Percentiles rank a stretch among this genome's conserved stretches.
Evolutionary conservation across 2,329 filamentous ascomycete genomes (phyloP).

Genomic region (Teratosphaeria pseudoeucalypti): DNA sequence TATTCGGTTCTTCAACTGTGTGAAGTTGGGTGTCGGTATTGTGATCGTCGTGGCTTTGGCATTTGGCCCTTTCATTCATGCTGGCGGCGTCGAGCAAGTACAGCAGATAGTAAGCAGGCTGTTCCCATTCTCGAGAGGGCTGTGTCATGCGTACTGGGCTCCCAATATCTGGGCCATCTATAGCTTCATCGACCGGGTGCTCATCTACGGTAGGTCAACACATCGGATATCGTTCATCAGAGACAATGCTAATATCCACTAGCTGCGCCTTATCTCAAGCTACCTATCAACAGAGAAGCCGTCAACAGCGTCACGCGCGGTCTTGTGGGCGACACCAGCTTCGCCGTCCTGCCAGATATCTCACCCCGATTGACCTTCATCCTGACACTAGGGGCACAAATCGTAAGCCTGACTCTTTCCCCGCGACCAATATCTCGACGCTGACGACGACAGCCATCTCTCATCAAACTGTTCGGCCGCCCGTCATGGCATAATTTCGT

Average conservation of each 20-base stretch:
- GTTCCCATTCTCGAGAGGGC: conserved; percentile 85
- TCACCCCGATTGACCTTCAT: conserved; percentile 69
- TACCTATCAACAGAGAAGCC: conserved; percentile 62
- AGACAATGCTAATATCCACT: conserved; percentile 25
- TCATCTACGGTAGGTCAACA: conserved; percentile 62
- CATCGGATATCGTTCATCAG: not conserved
- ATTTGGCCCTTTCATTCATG: conserved; percentile 77
- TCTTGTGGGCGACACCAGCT: conserved; percentile 84
- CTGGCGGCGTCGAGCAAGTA: conserved; percentile 58
- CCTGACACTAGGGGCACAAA: conserved; percentile 73
- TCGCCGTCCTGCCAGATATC: conserved; percentile 84
- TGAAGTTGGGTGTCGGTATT: conserved; percentile 73
- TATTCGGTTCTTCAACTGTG: conserved; percentile 64
- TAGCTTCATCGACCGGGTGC: conserved; percentile 72
- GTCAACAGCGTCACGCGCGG: conserved; percentile 85
- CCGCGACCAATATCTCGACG: conserved; percentile 3
- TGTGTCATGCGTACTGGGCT: conserved; percentile 98
- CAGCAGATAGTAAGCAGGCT: conserved; percentile 72
- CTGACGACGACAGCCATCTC: conserved; percentile 43
- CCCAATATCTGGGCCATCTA: conserved; percentile 97
- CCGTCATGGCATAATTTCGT: conserved; percentile 86
- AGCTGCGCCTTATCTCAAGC: conserved; percentile 74
- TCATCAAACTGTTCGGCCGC: conserved; percentile 69
- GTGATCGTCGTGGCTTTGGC: conserved; percentile 62
- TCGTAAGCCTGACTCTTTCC: conserved; percentile 33